Evolutionary conservation across 805 yeast species (phyloP).

Genomic region (Wickerhamiella azymoides): DNA sequence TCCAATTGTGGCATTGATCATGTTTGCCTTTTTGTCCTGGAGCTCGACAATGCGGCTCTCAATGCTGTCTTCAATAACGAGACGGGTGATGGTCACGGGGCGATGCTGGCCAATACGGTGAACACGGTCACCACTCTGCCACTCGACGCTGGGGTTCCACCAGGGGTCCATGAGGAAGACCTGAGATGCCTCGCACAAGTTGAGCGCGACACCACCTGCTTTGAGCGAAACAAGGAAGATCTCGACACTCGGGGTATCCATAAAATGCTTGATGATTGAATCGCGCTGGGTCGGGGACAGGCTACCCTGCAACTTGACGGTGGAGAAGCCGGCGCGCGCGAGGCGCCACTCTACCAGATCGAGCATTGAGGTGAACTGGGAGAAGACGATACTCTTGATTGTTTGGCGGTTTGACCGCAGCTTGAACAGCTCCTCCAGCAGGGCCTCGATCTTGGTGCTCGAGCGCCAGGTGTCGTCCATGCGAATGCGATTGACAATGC

Average conservation of each 20-base stretch:
- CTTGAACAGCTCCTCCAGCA: slow-evolving; percentile 82
- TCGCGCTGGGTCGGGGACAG: slow-evolving; percentile 96
- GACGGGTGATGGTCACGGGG: slow-evolving; percentile 83
- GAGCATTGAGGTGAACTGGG: slow-evolving; percentile 93
- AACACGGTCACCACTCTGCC: slow-evolving; percentile 97
- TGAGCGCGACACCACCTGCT: slow-evolving; percentile 98
- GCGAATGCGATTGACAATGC: slow-evolving; percentile 76
- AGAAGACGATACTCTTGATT: slow-evolving; percentile 88
- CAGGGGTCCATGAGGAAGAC: slow-evolving; percentile 94
- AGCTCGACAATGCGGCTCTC: slow-evolving; percentile 91
- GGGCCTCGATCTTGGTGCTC: slow-evolving; percentile 91
- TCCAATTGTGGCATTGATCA: slow-evolving; percentile 94
- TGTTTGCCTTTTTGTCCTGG: slow-evolving; percentile 94
- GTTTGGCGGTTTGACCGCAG: slow-evolving; percentile 77
- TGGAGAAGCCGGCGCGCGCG: slow-evolving; percentile 85
- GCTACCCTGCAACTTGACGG: slow-evolving; percentile 88
- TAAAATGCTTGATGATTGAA: slow-evolving; percentile 75
- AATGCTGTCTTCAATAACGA: slow-evolving; percentile 92
- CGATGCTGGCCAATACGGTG: slow-evolving; percentile 94
- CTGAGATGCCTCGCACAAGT: slow-evolving; percentile 92
- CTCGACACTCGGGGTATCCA: slow-evolving; percentile 86
- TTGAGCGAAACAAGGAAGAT: slow-evolving; percentile 87
- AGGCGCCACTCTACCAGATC: slow-evolving; percentile 94
- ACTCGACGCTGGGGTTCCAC: slow-evolving; percentile 99
- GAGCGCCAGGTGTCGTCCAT: slow-evolving; percentile 81